Evolutionary conservation across 163 green algal genomes (phyloP).

Genomic region (Prototheca stagnorum): DNA sequence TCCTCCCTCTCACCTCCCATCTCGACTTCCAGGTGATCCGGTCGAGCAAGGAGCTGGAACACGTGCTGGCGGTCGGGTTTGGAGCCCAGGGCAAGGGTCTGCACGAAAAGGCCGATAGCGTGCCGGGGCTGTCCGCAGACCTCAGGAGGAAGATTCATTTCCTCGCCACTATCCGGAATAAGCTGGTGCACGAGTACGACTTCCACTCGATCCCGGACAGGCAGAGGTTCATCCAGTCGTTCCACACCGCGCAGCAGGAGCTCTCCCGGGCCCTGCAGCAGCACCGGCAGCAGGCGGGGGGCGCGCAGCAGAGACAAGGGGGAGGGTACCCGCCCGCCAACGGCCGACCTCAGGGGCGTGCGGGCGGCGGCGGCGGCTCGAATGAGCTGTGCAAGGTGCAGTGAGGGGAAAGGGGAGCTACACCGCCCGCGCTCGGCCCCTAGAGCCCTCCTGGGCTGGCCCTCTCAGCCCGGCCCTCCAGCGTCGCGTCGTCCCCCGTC

Average conservation of each 20-base stretch:
- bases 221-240: neutral
- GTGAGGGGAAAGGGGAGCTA: too few relatives aligned
- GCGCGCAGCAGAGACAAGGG: too few relatives aligned
- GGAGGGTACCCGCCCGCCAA: too few relatives aligned
- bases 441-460: too few relatives aligned
- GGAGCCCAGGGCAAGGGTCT: constrained; percentile 3
- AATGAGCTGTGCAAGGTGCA: too few relatives aligned
- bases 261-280: neutral
- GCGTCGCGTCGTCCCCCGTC: too few relatives aligned
- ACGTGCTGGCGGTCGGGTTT: neutral
- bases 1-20: too few relatives aligned
- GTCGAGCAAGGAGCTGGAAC: constrained; percentile 1
- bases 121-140: neutral
- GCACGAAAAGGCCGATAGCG: constrained; percentile 1
- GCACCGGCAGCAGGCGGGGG: too few relatives aligned
- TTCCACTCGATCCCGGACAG: constrained; percentile 2
- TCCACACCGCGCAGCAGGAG: neutral
- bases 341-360: too few relatives aligned
- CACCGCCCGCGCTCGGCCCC: too few relatives aligned
- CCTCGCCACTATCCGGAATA: constrained; percentile 2
- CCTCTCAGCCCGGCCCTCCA: too few relatives aligned
- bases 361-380: too few relatives aligned
- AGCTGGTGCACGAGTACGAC: constrained; percentile 1
- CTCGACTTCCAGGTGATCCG: neutral
- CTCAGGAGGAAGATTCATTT: neutral